phyloP scores from a whole-genome alignment of 2,329 filamentous ascomycete species.

The Hypomyces rosellus region DNA sequence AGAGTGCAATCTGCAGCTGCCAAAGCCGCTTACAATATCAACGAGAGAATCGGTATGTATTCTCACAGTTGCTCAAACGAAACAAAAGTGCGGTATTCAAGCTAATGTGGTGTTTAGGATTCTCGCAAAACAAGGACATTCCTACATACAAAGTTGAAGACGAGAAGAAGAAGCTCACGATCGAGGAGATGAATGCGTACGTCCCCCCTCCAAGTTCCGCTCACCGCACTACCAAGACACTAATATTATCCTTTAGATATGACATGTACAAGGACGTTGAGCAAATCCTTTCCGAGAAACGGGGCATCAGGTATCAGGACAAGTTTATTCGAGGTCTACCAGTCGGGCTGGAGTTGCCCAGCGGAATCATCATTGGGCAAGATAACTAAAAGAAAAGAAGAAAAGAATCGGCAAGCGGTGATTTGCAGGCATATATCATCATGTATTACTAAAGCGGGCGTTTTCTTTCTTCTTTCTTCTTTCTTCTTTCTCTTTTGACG shows the following conservation, averaged over 20 bases:
- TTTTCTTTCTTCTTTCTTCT: no score
- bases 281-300: slow-evolving; percentile 35
- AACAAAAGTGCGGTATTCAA: no score
- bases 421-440: no score
- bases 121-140: slow-evolving; percentile 53
- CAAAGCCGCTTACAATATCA: slow-evolving; percentile 55
- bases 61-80: no score
- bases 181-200: slow-evolving; percentile 63
- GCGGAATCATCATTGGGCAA: slow-evolving; percentile 34
- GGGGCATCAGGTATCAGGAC: slow-evolving; percentile 28
- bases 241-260: slow-evolving; percentile 32
- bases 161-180: slow-evolving; percentile 55
- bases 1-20: slow-evolving; percentile 51
- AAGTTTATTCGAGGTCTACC: slow-evolving; percentile 40
- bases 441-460: no score
- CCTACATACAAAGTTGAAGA: slow-evolving; percentile 56
- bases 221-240: neutral
- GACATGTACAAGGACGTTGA: slow-evolving; percentile 54
- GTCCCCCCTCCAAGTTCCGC: slow-evolving; percentile 16
- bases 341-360: slow-evolving; percentile 42
- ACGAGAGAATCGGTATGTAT: slow-evolving; percentile 51
- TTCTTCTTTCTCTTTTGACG: no score
- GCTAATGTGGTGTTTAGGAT: slow-evolving; percentile 35
- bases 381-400: neutral
- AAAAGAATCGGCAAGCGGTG: no score